Evolutionary conservation across 1,284 basidiomycete species (phyloP), one percentile per base, ranked within the genome.

Genomic region (Sanghuangporus sanghuang): DNA sequence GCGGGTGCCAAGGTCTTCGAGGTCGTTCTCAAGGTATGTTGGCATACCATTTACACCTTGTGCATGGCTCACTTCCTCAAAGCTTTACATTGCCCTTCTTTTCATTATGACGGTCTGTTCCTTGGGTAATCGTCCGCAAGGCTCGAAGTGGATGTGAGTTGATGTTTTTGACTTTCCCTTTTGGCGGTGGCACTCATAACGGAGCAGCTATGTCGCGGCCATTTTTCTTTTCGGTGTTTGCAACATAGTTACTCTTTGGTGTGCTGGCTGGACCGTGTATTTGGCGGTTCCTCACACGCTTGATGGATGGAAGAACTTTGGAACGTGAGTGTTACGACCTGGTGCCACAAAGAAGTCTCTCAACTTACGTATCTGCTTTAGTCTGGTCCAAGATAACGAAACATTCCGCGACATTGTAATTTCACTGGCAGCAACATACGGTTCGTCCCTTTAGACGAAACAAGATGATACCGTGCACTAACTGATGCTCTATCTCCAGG

Each of bases 241-340:
- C 73, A 90, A 89, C 69, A 70, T 85, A 71, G 89, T 93, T 70
- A 89, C 90, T 5, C 81, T 93, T 32, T 96, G 92, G 86, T 96
- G 92, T 77, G 93, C 93, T 7, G 93, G 81, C 14, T 96, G 83
- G 73, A 95, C 93, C 0, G 90, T 95, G 56, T 96, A 93, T 70
- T 82, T 93, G 48, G 86, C 90, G 14, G 88, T 94, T 6, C 90
- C 92, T 1, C 86, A 94, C 70, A 83, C 84, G 2, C 63, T 84
- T 5, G 79, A 78, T 2, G 91, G 87, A 44, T 95, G 93, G 93
- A 78, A 84, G 67, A 76, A 90, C 69, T 78, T 93, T 70, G 79
- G 79, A 44, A 70, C 82, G 85, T 89, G 73, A 68, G 87, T 76
- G 18, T 16, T 23, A 40, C 53, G 50, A 9, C 38, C 58, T 7